Conservation (phyloP, 2,329 filamentous ascomycete species). For the Alternaria conjuncta region DNA sequence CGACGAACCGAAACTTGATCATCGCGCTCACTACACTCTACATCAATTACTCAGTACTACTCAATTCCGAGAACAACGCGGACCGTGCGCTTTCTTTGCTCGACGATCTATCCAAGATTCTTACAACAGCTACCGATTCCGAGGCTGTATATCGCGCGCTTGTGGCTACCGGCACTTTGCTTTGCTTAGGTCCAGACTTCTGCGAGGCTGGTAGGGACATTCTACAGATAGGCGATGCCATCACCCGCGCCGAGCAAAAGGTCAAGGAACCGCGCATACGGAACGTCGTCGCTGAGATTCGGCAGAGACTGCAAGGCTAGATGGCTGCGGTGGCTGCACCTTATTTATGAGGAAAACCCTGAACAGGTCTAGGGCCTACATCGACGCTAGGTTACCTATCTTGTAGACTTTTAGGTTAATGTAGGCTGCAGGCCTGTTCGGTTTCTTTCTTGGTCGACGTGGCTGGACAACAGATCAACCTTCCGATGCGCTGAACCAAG, state of each 20-base stretch:
- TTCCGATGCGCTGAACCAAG: background rate
- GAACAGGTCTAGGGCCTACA: too few relatives aligned
- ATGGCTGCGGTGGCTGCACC: background rate
- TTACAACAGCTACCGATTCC: constrained; percentile 72
- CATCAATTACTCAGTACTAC: constrained; percentile 83
- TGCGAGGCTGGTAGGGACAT: constrained; percentile 64
- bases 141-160: constrained; percentile 85
- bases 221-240: constrained; percentile 57
- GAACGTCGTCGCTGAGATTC: constrained; percentile 66
- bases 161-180: constrained; percentile 81
- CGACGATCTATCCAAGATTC: constrained; percentile 66
- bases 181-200: constrained; percentile 67
- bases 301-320: constrained; percentile 51
- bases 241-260: constrained; percentile 57
- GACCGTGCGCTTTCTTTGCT: constrained; percentile 62
- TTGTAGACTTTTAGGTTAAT: background rate
- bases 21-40: constrained; percentile 82
- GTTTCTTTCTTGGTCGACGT: background rate
- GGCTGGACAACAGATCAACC: background rate
- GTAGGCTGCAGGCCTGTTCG: background rate
- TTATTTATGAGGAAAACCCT: background rate
- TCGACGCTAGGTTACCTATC: background rate
- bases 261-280: constrained; percentile 67
- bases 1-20: constrained; percentile 76
- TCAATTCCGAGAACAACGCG: constrained; percentile 58